A percentile compares a stretch with the other conserved stretches of the same genome.
phyloP scores from a whole-genome alignment of 495 filamentous ascomycete genomes.

The Podospora pseudoanserina region DNA sequence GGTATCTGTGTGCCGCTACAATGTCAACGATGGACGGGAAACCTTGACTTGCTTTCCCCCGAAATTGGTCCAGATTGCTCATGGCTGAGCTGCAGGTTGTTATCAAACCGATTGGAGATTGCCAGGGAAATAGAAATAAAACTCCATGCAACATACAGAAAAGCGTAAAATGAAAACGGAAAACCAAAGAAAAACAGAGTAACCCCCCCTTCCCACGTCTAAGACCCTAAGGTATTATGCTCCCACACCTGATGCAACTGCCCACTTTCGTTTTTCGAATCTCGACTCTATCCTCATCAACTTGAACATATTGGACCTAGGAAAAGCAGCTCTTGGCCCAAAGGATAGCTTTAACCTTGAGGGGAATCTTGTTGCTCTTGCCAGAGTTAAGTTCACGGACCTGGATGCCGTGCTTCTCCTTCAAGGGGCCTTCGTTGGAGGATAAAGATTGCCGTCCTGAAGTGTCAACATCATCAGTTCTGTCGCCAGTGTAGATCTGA shows the following conservation, averaged over 20 bases:
- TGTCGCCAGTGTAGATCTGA: constrained; percentile 6
- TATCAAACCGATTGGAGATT: too few relatives aligned
- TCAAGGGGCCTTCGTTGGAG: neutral
- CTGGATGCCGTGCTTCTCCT: neutral
- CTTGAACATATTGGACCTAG: neutral
- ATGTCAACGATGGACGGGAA: too few relatives aligned
- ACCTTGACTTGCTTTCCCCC: too few relatives aligned
- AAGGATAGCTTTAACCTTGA: neutral
- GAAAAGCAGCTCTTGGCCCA: constrained; percentile 5
- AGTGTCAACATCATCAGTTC: neutral
- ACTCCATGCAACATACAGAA: neutral
- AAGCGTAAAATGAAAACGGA: neutral
- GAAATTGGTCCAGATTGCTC: too few relatives aligned
- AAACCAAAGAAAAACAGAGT: neutral
- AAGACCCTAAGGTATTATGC: neutral
- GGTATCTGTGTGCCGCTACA: too few relatives aligned
- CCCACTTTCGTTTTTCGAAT: too few relatives aligned
- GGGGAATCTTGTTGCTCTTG: neutral
- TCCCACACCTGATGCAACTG: neutral
- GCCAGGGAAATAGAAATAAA: neutral
- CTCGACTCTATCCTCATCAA: neutral
- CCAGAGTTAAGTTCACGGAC: neutral
- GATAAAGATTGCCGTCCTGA: neutral
- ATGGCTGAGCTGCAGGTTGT: too few relatives aligned
- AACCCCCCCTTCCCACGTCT: neutral